A percentile compares a stretch with the other conserved stretches of the same genome.
These are phyloP conservation scores for Fusarium chlamydosporum DNA, from an alignment of 2,329 filamentous ascomycete genomes.

Conservation along the genomic window DNA sequence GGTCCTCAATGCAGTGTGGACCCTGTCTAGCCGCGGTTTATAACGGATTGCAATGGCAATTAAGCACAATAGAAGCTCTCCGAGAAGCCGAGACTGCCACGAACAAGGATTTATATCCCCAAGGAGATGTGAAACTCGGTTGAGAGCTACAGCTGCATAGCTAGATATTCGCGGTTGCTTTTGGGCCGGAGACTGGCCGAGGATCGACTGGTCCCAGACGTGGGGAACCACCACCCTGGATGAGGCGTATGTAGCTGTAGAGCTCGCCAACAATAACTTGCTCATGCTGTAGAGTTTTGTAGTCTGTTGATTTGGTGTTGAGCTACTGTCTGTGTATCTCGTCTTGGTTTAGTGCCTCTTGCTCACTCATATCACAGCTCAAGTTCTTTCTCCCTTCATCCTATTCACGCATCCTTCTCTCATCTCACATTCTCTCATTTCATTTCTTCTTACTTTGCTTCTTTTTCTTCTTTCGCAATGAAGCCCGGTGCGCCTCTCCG, in stretches of 20 bases:
- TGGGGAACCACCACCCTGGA: constrained; percentile 20
- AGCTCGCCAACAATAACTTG: constrained; percentile 34
- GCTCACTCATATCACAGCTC: constrained; percentile 14
- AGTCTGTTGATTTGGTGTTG: constrained; percentile 26
- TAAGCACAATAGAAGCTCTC: not conserved
- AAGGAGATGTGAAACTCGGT: constrained; percentile 10
- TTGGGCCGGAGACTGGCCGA: constrained; percentile 39
- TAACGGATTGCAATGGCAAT: constrained; percentile 27
- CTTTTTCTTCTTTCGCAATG: constrained; percentile 30
- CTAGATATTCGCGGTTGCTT: constrained; percentile 1
- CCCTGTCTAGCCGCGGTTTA: constrained; percentile 36
- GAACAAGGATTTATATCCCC: constrained; percentile 5
- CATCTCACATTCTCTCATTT: constrained; percentile 12
- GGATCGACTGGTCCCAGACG: constrained; percentile 19
- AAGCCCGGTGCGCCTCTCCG: constrained; percentile 40
- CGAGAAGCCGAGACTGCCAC: constrained; percentile 40
- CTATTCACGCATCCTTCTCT: constrained; percentile 22
- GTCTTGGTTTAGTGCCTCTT: constrained; percentile 39
- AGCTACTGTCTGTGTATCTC: constrained; percentile 18
- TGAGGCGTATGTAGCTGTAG: constrained; percentile 38
- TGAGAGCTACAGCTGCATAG: constrained; percentile 6
- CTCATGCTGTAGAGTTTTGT: constrained; percentile 24
- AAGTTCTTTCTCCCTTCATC: constrained; percentile 7
- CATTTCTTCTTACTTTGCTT: not conserved
- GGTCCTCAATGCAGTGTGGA: constrained; percentile 22